phyloP scores from a whole-genome alignment of 768 basidiomycete species.

The Candolleomyces efflorescens region DNA sequence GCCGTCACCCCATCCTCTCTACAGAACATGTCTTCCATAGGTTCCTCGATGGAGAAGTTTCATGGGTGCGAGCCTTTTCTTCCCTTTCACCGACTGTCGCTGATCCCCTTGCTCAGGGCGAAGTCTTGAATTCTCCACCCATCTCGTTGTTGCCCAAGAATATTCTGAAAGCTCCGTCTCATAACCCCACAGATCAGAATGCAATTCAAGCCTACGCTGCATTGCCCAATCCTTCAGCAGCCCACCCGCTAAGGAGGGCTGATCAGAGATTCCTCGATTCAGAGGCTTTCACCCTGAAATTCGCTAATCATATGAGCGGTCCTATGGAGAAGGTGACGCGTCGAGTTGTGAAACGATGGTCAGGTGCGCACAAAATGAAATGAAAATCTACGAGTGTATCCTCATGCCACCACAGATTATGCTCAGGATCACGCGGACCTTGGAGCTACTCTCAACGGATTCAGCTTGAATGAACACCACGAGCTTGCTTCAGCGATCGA shows the following conservation, averaged over 20 bases:
- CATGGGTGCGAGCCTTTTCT: constrained; percentile 66
- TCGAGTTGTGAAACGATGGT: constrained; percentile 90
- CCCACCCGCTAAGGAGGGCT: constrained; percentile 84
- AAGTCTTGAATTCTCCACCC: constrained; percentile 91
- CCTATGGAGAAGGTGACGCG: constrained; percentile 97
- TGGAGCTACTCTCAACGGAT: constrained; percentile 89
- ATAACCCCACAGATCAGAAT: constrained; percentile 83
- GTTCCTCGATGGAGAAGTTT: constrained; percentile 93
- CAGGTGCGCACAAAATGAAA: constrained; percentile 48
- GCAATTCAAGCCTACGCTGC: constrained; percentile 73
- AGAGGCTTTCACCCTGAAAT: constrained; percentile 93
- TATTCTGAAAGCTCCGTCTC: constrained; percentile 90
- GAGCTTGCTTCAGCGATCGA: constrained; percentile 81
- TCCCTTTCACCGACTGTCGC: background rate
- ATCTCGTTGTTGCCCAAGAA: constrained; percentile 92
- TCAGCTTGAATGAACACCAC: constrained; percentile 81
- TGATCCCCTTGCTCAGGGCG: constrained; percentile 49
- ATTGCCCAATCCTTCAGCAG: constrained; percentile 84
- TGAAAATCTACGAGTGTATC: constrained; percentile 2
- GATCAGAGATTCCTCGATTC: constrained; percentile 97
- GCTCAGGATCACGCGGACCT: constrained; percentile 88
- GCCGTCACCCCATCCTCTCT: constrained; percentile 89
- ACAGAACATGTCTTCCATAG: constrained; percentile 96
- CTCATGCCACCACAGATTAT: constrained; percentile 44
- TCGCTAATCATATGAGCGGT: constrained; percentile 85